Percentiles rank a stretch among this genome's conserved stretches.
Evolutionary conservation across 2,329 filamentous ascomycete species (phyloP).

Genomic region (Tolypocladium pustulatum): DNA sequence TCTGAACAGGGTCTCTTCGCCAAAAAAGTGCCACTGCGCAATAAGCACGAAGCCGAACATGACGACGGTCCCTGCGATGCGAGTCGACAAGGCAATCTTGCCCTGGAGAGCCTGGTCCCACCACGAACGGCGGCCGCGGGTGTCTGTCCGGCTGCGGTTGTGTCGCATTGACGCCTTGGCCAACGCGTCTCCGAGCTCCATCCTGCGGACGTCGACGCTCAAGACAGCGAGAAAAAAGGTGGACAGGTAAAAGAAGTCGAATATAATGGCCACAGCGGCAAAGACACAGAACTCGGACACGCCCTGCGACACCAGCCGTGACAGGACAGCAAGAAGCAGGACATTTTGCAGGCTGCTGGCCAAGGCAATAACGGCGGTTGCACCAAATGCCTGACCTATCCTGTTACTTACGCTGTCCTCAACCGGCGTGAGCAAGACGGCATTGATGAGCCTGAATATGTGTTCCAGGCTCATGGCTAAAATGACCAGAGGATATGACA

Average conservation of each 20-base stretch:
- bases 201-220: conserved; percentile 66
- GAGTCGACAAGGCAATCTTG: conserved; percentile 57
- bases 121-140: conserved; percentile 32
- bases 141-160: conserved; percentile 15
- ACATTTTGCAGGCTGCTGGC: conserved; percentile 61
- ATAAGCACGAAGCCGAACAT: conserved; percentile 63
- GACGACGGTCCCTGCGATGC: conserved; percentile 64
- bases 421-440: conserved; percentile 60
- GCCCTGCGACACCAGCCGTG: conserved; percentile 55
- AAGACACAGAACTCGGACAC: conserved; percentile 70
- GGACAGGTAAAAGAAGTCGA: conserved; percentile 69
- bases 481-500: conserved; percentile 67
- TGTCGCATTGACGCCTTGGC: conserved; percentile 41
- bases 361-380: conserved; percentile 60
- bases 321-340: conserved; percentile 53
- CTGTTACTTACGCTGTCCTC: conserved; percentile 58
- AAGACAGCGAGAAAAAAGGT: conserved; percentile 74
- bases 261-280: conserved; percentile 60
- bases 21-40: conserved; percentile 70
- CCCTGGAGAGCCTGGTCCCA: conserved; percentile 51
- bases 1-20: conserved; percentile 36
- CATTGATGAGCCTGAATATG: conserved; percentile 68
- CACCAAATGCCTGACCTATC: conserved; percentile 63
- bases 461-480: conserved; percentile 70
- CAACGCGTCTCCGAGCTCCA: conserved; percentile 65